Evolutionary conservation across 768 basidiomycete species (phyloP).

Genomic region (Lentinus brumalis): DNA sequence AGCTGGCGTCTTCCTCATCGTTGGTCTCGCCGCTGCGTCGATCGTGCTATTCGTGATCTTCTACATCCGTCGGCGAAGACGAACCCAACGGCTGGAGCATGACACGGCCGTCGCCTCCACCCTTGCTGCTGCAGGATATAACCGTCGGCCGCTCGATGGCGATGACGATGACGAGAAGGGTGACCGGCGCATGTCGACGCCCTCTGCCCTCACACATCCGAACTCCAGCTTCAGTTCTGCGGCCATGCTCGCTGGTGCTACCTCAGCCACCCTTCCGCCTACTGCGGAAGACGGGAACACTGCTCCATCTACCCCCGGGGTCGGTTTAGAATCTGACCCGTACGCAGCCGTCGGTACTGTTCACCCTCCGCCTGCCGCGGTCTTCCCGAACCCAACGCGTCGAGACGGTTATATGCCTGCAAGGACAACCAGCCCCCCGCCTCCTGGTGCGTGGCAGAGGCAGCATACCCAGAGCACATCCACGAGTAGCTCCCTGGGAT

Average conservation of each 20-base stretch:
- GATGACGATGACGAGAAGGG: constrained; percentile 51
- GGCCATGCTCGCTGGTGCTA: background rate
- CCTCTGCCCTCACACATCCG: constrained; percentile 20
- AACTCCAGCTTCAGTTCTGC: constrained; percentile 8
- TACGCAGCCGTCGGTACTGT: constrained; percentile 46
- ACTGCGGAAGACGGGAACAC: constrained; percentile 28
- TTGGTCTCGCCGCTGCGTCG: constrained; percentile 76
- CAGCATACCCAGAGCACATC: constrained; percentile 29
- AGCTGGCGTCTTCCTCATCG: constrained; percentile 87
- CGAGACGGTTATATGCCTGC: constrained; percentile 47
- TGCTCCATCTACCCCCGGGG: constrained; percentile 25
- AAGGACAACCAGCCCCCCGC: constrained; percentile 46
- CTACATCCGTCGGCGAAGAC: constrained; percentile 65
- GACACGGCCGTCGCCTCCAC: constrained; percentile 74
- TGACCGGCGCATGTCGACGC: constrained; percentile 20
- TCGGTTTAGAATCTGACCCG: constrained; percentile 45
- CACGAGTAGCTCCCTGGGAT: constrained; percentile 28
- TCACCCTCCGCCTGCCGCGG: constrained; percentile 22
- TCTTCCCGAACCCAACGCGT: constrained; percentile 12
- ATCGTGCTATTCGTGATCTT: constrained; percentile 73
- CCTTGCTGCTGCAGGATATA: constrained; percentile 69
- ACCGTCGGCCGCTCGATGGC: constrained; percentile 67
- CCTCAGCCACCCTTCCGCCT: constrained; percentile 17
- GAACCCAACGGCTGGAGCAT: constrained; percentile 61
- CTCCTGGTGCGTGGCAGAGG: constrained; percentile 34